These are phyloP conservation scores for Pharnaceum exiguum DNA, from an alignment of 148 eudicot species.

Conservation along the genomic window DNA sequence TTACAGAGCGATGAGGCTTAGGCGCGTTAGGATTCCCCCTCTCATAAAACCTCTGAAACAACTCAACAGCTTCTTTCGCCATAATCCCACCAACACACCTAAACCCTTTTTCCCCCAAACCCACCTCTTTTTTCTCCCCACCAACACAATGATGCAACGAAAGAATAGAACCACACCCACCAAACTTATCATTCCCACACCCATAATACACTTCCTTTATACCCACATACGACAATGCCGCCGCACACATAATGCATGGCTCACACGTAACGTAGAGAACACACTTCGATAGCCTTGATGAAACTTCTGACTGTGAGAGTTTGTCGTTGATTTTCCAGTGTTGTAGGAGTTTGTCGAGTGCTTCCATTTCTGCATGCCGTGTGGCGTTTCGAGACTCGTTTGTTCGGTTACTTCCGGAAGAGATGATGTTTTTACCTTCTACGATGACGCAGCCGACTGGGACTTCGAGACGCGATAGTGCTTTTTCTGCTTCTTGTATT, in stretches of 20 bases:
- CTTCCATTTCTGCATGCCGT: constrained; percentile 91
- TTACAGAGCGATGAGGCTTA: neutral
- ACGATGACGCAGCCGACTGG: constrained; percentile 83
- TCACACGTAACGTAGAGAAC: constrained; percentile 89
- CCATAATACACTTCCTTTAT: constrained; percentile 84
- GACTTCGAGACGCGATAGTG: constrained; percentile 67
- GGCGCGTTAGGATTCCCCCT: neutral
- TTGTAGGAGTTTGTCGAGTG: constrained; percentile 57
- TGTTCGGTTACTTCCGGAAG: constrained; percentile 73
- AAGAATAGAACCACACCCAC: constrained; percentile 91
- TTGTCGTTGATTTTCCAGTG: constrained; percentile 63
- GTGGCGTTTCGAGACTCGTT: constrained; percentile 85
- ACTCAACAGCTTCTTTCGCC: neutral
- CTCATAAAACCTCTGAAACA: neutral
- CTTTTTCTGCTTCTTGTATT: constrained; percentile 66
- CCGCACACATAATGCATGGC: constrained; percentile 96
- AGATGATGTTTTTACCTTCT: constrained; percentile 49
- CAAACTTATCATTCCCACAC: constrained; percentile 85
- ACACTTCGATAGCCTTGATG: constrained; percentile 52
- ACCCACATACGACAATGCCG: constrained; percentile 79
- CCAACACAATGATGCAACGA: constrained; percentile 39
- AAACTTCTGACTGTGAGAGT: constrained; percentile 45
- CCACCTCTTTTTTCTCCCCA: neutral
- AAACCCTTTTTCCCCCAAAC: neutral
- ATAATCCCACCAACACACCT: neutral